phyloP scores from a whole-genome alignment of 2,329 filamentous ascomycete genomes.

The Exophiala alcalophila region DNA sequence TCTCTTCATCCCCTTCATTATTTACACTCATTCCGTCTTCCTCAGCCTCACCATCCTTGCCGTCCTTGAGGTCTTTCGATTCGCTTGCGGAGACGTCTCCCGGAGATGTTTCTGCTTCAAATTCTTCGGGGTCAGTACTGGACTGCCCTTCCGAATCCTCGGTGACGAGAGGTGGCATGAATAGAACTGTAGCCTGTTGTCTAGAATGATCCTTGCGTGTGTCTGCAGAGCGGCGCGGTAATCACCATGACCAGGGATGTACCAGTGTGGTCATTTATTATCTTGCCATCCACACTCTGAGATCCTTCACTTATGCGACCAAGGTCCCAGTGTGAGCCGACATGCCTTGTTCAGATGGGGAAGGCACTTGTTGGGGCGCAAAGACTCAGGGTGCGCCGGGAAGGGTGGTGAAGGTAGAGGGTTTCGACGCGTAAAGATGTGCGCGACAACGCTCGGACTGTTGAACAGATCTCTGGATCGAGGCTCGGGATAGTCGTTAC shows the following conservation, averaged over 20 bases:
- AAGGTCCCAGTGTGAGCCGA: background rate
- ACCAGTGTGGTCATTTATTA: background rate
- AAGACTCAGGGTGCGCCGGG: slow-evolving; percentile 1
- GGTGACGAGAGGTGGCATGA: slow-evolving; percentile 21
- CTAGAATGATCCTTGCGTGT: background rate
- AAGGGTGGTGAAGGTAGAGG: slow-evolving; percentile 7
- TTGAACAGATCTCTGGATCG: background rate
- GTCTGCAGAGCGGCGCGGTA: background rate
- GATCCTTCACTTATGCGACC: slow-evolving; percentile 1
- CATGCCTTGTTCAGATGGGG: background rate
- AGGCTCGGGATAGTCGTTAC: slow-evolving; percentile 9
- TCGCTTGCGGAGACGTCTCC: background rate
- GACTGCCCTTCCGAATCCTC: slow-evolving; percentile 14
- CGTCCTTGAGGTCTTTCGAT: background rate
- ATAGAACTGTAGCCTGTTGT: background rate
- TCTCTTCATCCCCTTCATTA: too few relatives aligned
- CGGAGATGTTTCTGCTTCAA: background rate
- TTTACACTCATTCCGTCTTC: too few relatives aligned
- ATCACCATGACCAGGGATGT: slow-evolving; percentile 5
- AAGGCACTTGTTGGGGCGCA: slow-evolving; percentile 2
- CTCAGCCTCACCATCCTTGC: slow-evolving; percentile 1
- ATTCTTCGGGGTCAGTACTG: slow-evolving; percentile 7
- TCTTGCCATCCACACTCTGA: background rate
- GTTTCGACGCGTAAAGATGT: slow-evolving; percentile 23
- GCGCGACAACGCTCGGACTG: slow-evolving; percentile 9